Evolutionary conservation across 208 protist genomes (phyloP).

Genomic region (Trypanosoma theileri): DNA sequence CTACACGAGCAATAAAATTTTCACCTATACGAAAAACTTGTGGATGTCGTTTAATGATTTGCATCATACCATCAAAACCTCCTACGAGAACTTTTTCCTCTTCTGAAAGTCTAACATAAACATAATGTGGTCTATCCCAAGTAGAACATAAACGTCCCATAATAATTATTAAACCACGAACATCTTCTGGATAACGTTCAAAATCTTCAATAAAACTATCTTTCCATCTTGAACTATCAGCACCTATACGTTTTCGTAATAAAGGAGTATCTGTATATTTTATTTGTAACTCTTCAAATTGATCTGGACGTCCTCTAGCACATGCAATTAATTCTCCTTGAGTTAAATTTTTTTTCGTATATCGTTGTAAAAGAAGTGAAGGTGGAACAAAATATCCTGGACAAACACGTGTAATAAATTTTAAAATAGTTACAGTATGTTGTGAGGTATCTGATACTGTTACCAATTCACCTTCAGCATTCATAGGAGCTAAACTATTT

Average conservation of each 20-base stretch:
- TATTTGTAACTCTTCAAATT: conserved; percentile 63
- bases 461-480: conserved; percentile 36
- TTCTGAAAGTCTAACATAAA: conserved; percentile 68
- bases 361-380: conserved; percentile 72
- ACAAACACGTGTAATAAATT: conserved; percentile 74
- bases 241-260: conserved; percentile 61
- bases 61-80: conserved; percentile 66
- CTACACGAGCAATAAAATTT: conserved; percentile 70
- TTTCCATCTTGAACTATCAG: conserved; percentile 69
- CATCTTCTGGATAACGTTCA: conserved; percentile 67
- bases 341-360: conserved; percentile 77
- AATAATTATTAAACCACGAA: conserved; percentile 49
- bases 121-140: conserved; percentile 83
- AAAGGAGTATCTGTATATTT: conserved; percentile 55
- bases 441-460: conserved; percentile 18
- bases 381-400: conserved; percentile 75
- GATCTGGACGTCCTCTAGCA: conserved; percentile 32
- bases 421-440: conserved; percentile 30
- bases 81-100: conserved; percentile 45
- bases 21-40: conserved; percentile 62
- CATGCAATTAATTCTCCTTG: conserved; percentile 38
- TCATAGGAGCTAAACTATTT: conserved; percentile 62
- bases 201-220: conserved; percentile 64
- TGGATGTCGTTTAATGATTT: conserved; percentile 61
- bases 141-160: conserved; percentile 52